Percentiles rank a stretch among this genome's conserved stretches.
phyloP scores from a whole-genome alignment of 2,329 filamentous ascomycete species.

The Alternaria triticina region DNA sequence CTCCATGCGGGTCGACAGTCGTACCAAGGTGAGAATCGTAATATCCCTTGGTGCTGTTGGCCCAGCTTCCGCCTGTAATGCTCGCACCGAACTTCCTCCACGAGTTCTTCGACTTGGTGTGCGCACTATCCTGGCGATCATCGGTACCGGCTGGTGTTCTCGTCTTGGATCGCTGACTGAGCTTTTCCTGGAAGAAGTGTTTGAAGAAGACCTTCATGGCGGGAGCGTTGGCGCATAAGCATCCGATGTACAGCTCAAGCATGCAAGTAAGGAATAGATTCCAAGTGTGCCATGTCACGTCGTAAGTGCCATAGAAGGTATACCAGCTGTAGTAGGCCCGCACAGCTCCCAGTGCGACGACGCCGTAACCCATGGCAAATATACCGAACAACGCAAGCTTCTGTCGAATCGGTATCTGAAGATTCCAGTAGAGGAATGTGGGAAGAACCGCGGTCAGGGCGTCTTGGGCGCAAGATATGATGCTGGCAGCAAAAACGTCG shows the following conservation, averaged over 20 bases:
- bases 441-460: conserved; percentile 40
- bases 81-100: conserved; percentile 15
- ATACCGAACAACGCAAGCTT: conserved; percentile 40
- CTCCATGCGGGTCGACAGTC: conserved; percentile 30
- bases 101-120: background rate
- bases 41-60: conserved; percentile 25
- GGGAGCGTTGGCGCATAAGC: conserved; percentile 41
- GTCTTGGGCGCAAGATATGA: conserved; percentile 38
- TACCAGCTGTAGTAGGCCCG: conserved; percentile 37
- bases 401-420: conserved; percentile 35
- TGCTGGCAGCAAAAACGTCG: conserved; percentile 34
- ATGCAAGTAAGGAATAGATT: conserved; percentile 26
- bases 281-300: conserved; percentile 37
- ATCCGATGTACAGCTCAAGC: conserved; percentile 39
- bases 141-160: background rate
- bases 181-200: conserved; percentile 33
- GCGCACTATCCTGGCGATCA: background rate
- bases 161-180: conserved; percentile 15
- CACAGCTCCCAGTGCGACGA: conserved; percentile 29
- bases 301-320: conserved; percentile 39
- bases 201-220: conserved; percentile 44
- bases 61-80: conserved; percentile 8
- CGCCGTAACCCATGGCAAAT: conserved; percentile 41
- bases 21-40: conserved; percentile 28
- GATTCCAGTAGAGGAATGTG: conserved; percentile 42